phyloP scores from a whole-genome alignment of 257 asterid species.

The Solanum piurae region DNA sequence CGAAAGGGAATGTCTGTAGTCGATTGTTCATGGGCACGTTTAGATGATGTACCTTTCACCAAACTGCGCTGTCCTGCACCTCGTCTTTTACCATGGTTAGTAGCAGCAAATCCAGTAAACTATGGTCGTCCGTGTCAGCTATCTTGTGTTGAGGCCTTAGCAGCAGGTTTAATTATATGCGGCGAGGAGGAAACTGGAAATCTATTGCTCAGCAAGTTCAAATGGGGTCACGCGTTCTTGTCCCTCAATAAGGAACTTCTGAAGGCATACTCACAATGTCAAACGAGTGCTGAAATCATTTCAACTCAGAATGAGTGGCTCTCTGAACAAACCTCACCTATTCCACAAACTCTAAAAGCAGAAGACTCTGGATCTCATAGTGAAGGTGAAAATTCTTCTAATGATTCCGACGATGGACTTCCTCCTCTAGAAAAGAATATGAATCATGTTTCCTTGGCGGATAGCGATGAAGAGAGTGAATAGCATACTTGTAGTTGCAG shows the following conservation, averaged over 20 bases:
- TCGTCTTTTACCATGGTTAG: constrained; percentile 98
- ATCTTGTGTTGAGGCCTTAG: constrained; percentile 96
- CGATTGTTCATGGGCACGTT: constrained; percentile 98
- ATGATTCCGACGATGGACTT: constrained; percentile 72
- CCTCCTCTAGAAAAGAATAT: constrained; percentile 93
- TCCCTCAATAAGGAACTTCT: constrained; percentile 90
- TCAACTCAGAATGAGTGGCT: constrained; percentile 77
- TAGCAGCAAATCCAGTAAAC: constrained; percentile 98
- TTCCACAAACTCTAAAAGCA: constrained; percentile 21
- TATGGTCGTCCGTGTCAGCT: constrained; percentile 94
- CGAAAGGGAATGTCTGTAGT: constrained; percentile 88
- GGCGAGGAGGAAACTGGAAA: constrained; percentile 83
- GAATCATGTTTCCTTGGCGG: constrained; percentile 62
- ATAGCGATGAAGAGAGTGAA: constrained; percentile 54
- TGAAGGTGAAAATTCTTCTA: constrained; percentile 31
- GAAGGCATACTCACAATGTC: constrained; percentile 68
- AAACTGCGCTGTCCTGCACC: constrained; percentile 93
- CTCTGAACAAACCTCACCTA: constrained; percentile 46
- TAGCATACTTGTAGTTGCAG: neutral
- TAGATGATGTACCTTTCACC: constrained; percentile 90
- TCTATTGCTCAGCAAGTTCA: constrained; percentile 74
- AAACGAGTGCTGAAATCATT: constrained; percentile 59
- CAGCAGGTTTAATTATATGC: constrained; percentile 89
- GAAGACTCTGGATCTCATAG: constrained; percentile 19
- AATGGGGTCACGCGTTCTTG: constrained; percentile 98